phyloP scores from a whole-genome alignment of 2,329 filamentous ascomycete genomes.

The Helminthosporium solani region DNA sequence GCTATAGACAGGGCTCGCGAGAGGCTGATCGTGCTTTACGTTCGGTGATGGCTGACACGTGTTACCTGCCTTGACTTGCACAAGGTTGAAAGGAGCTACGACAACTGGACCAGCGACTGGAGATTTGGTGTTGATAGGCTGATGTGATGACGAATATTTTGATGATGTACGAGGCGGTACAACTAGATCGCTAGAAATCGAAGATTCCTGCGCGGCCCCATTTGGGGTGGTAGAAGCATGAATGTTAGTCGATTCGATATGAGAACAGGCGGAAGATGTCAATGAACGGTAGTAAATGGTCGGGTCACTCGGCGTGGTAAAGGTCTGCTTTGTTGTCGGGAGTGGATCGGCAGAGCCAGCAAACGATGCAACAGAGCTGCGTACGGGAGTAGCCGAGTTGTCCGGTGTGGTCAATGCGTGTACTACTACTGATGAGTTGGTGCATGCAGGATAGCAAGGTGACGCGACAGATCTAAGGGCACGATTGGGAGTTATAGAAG shows the following conservation, averaged over 20 bases:
- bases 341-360: too few species aligned
- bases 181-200: slow-evolving; percentile 6
- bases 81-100: not conserved
- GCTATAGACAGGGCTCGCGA: too few species aligned
- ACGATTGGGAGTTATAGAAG: not conserved
- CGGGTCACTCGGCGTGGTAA: too few species aligned
- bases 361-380: too few species aligned
- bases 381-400: too few species aligned
- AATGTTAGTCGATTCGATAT: not conserved
- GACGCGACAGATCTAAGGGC: too few species aligned
- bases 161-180: slow-evolving; percentile 19
- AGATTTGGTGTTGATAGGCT: not conserved
- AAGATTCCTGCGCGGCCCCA: slow-evolving; percentile 7
- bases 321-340: not conserved
- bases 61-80: too few species aligned
- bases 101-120: not conserved
- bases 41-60: too few species aligned
- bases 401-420: too few species aligned
- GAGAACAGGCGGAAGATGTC: too few species aligned
- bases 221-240: slow-evolving; percentile 7
- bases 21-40: too few species aligned
- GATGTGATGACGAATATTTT: slow-evolving; percentile 16
- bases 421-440: slow-evolving; percentile 1
- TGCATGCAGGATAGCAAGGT: not conserved
- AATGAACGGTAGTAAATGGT: too few species aligned